Evolutionary conservation across 2,329 filamentous ascomycete species (phyloP), one percentile per base, ranked within the genome.

Genomic region (Penicillium aurantiogriseum): DNA sequence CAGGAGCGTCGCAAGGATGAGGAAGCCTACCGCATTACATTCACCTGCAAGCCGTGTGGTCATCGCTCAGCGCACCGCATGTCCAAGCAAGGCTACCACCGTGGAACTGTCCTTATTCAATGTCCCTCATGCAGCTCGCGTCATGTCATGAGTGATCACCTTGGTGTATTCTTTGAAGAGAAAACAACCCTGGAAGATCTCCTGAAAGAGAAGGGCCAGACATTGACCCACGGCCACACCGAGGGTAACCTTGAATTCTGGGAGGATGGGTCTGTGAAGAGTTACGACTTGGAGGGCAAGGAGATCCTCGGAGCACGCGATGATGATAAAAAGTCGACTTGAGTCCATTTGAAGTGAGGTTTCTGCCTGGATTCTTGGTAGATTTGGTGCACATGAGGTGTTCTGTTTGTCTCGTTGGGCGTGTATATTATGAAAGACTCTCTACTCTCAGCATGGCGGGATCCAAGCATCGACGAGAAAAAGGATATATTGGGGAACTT

Each of bases 21-120:
- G 65, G 91, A 91, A 1, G 85, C 90, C 56, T 99, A 97, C 77
- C 83, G 91, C 66, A 82, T 99, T 63, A 90, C 87, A 49, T 97
- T 99, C 74, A 99, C 94, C 65, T 99, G 94, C 83, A 87, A 89
- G 58, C 91, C 90, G 33, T 99, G 94, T 77, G 80, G 82, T 45
- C 79, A 84, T 36, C 88, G 92, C 57, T 95, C 91, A n/a, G 83
- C 86, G 13, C 95, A 99, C 77, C 84, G 84, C 50, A 81, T 99
- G 67, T 91, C 91, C 31, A 97, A 97, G 76, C 94, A 97, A 71
- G 94, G 91, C 33, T 99, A 99, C 73, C 92, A 97, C 76, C 82
- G 88, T 62, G 94, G 94, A 36, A 93, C 91, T 1, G 88, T 94
- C 5, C 80, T 99, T 56, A 92, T 97, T 63, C 88, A 88, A 35